phyloP scores from a whole-genome alignment of 441 rosid species.

The Populus tomentosa region DNA sequence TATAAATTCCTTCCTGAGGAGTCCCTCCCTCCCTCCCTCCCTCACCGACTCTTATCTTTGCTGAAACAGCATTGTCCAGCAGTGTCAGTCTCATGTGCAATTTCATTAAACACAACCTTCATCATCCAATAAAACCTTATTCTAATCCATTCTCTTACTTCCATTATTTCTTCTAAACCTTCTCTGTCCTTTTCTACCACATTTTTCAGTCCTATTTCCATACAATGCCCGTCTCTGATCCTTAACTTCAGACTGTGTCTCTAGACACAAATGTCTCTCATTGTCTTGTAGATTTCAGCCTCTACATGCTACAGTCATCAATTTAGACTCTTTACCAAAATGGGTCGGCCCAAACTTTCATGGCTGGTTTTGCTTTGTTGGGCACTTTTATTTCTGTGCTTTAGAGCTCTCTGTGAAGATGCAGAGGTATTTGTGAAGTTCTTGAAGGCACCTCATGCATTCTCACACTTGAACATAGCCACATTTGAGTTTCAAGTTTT shows the following conservation, averaged over 20 bases:
- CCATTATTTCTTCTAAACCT: constrained; percentile 1
- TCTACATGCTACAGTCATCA: constrained; percentile 13
- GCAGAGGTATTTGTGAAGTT: constrained; percentile 57
- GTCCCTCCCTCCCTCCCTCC: too few species aligned
- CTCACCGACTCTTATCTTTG: constrained; percentile 19
- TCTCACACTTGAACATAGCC: constrained; percentile 57
- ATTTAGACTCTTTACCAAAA: constrained; percentile 21
- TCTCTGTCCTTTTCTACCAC: constrained; percentile 4
- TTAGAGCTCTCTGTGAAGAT: constrained; percentile 35
- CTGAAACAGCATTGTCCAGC: constrained; percentile 18
- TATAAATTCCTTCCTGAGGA: too few species aligned
- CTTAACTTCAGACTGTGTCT: neutral
- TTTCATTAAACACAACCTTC: constrained; percentile 17
- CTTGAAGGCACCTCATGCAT: constrained; percentile 54
- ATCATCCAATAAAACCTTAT: neutral
- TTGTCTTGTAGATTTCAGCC: constrained; percentile 17
- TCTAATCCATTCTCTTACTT: constrained; percentile 14
- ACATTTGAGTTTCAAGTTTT: constrained; percentile 49
- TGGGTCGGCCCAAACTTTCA: constrained; percentile 41
- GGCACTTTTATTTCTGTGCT: constrained; percentile 30
- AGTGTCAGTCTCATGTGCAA: constrained; percentile 37
- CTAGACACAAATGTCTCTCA: constrained; percentile 17
- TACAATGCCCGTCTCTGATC: constrained; percentile 9
- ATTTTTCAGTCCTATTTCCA: constrained; percentile 7
- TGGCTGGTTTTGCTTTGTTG: constrained; percentile 40